Evolutionary conservation across 179 eudicot species (phyloP).

Genomic region (Carnegiea gigantea): DNA sequence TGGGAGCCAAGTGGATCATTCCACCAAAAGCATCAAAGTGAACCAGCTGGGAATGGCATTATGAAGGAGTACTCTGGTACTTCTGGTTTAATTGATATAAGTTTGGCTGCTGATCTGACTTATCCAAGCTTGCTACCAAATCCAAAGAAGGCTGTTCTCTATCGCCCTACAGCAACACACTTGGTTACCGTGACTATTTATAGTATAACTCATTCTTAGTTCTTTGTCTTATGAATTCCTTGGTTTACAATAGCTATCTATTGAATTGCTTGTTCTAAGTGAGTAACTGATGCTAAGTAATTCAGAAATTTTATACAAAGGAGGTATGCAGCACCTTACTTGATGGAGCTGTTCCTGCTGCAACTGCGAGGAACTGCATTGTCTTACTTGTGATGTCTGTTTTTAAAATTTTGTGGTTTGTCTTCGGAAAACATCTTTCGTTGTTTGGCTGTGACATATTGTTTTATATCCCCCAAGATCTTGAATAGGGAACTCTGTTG

Average conservation of each 20-base stretch:
- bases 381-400: background rate
- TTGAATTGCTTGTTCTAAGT: background rate
- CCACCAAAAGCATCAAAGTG: slow-evolving; percentile 65
- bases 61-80: slow-evolving; percentile 64
- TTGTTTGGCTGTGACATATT: no score
- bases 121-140: slow-evolving; percentile 91
- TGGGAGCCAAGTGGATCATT: slow-evolving; percentile 95
- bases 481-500: slow-evolving; percentile 1
- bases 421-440: no score
- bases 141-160: slow-evolving; percentile 81
- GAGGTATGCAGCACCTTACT: background rate
- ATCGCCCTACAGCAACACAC: slow-evolving; percentile 80
- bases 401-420: background rate
- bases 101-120: slow-evolving; percentile 76
- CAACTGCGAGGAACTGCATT: background rate
- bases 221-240: background rate
- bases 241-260: background rate
- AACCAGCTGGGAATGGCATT: slow-evolving; percentile 57
- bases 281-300: background rate
- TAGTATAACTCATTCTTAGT: background rate
- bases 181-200: slow-evolving; percentile 73
- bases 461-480: no score
- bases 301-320: background rate
- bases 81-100: slow-evolving; percentile 80
- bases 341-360: slow-evolving; percentile 2